Evolutionary conservation across 805 yeast genomes (phyloP).

Genomic region (Schizosaccharomyces japonicus): DNA sequence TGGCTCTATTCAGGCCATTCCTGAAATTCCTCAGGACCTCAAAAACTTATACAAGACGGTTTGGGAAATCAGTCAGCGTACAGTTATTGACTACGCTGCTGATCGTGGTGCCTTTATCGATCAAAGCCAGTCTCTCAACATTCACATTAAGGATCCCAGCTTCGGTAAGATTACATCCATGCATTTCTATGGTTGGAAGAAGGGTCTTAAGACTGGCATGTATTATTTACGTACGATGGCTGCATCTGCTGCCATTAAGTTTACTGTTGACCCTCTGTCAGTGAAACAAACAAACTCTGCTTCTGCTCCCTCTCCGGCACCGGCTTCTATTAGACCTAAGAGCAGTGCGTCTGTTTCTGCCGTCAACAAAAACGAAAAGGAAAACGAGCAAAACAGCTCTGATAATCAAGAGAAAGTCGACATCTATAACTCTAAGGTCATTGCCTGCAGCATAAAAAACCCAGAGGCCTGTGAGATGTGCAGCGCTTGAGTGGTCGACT

Average conservation of each 20-base stretch:
- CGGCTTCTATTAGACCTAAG: no score
- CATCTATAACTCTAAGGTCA: conserved; percentile 74
- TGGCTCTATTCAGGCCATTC: conserved; percentile 67
- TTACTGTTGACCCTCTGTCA: conserved; percentile 39
- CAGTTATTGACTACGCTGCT: conserved; percentile 66
- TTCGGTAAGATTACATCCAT: conserved; percentile 90
- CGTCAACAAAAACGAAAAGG: not conserved
- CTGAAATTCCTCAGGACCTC: conserved; percentile 47
- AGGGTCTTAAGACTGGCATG: conserved; percentile 96
- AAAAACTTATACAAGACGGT: conserved; percentile 75
- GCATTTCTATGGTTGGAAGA: conserved; percentile 98
- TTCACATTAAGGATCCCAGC: conserved; percentile 71
- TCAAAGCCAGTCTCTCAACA: conserved; percentile 82
- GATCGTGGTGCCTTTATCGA: conserved; percentile 50
- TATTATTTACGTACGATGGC: conserved; percentile 93
- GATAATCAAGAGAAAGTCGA: conserved; percentile 33
- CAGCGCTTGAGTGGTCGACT: conserved; percentile 86
- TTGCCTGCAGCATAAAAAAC: conserved; percentile 90
- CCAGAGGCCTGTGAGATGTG: conserved; percentile 98
- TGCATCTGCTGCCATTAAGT: conserved; percentile 89
- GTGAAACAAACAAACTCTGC: conserved; percentile 14
- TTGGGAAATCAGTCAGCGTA: conserved; percentile 84
- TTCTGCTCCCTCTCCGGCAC: conserved; percentile 3
- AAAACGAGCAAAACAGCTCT: conserved; percentile 11
- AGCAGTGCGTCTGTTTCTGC: not conserved